Conservation (phyloP, 768 basidiomycete genomes). For the Fomitopsis pulvina region DNA sequence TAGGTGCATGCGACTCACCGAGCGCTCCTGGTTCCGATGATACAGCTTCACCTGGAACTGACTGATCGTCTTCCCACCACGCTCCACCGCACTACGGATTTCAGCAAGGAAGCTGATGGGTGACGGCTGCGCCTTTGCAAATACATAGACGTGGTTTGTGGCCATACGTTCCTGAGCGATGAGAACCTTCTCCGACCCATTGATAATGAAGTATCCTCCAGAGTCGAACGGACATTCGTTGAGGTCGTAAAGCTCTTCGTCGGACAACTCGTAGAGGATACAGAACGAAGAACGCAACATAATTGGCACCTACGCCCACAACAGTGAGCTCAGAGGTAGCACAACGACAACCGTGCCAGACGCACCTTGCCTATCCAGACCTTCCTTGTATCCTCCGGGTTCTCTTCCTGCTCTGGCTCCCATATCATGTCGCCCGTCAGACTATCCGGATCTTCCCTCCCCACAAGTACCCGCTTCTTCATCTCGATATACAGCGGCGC, state of each 20-base stretch:
- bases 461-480: conserved; percentile 76
- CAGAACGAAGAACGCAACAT: conserved; percentile 97
- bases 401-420: conserved; percentile 66
- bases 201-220: conserved; percentile 99
- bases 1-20: conserved; percentile 43
- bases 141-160: conserved; percentile 98
- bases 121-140: conserved; percentile 95
- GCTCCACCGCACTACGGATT: conserved; percentile 95
- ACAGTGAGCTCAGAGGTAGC: background rate
- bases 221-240: conserved; percentile 99
- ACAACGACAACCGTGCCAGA: conserved; percentile 1
- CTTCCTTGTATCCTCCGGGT: conserved; percentile 62
- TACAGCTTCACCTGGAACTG: conserved; percentile 98
- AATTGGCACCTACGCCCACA: conserved; percentile 77
- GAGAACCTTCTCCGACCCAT: conserved; percentile 98
- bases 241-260: conserved; percentile 79
- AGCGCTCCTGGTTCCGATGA: conserved; percentile 81
- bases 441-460: conserved; percentile 75
- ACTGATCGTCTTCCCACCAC: conserved; percentile 96
- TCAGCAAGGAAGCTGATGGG: conserved; percentile 95
- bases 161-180: conserved; percentile 99
- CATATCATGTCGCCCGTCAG: conserved; percentile 75
- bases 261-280: conserved; percentile 73
- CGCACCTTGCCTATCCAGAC: conserved; percentile 93
- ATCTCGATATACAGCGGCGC: conserved; percentile 95